Evolutionary conservation across 257 asterid genomes (phyloP).

Genomic region (Solanum lignicaule): DNA sequence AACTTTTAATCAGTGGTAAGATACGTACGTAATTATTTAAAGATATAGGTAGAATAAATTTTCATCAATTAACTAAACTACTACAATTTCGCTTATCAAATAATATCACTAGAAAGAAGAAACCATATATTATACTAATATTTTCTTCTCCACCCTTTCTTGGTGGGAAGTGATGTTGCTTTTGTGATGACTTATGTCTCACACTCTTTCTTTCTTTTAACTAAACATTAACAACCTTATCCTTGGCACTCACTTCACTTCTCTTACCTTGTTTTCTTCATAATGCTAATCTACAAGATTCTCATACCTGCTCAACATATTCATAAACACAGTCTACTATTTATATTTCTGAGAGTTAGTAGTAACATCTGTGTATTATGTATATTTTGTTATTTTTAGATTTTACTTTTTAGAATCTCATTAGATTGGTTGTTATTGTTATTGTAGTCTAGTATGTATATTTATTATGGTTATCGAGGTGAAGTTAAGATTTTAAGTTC

Average conservation of each 20-base stretch:
- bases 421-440: too few relatives aligned
- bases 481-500: not conserved
- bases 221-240: not conserved
- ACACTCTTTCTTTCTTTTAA: not conserved
- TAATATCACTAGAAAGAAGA: not conserved
- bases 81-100: not conserved
- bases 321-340: not conserved
- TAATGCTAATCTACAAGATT: not conserved
- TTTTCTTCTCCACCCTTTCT: not conserved
- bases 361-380: too few relatives aligned
- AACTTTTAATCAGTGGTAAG: too few relatives aligned
- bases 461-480: not conserved
- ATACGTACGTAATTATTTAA: too few relatives aligned
- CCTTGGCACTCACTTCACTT: not conserved
- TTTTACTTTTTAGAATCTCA: too few relatives aligned
- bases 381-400: too few relatives aligned
- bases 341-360: not conserved
- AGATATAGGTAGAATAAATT: too few relatives aligned
- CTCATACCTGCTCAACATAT: not conserved
- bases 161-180: constrained; percentile 3
- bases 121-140: not conserved
- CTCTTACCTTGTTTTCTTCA: not conserved
- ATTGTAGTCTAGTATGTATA: too few relatives aligned
- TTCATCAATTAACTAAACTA: not conserved
- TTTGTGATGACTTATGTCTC: not conserved